Base-by-base conservation (phyloP, 1,284 basidiomycete genomes). In the Phlebopus sp. region DNA sequence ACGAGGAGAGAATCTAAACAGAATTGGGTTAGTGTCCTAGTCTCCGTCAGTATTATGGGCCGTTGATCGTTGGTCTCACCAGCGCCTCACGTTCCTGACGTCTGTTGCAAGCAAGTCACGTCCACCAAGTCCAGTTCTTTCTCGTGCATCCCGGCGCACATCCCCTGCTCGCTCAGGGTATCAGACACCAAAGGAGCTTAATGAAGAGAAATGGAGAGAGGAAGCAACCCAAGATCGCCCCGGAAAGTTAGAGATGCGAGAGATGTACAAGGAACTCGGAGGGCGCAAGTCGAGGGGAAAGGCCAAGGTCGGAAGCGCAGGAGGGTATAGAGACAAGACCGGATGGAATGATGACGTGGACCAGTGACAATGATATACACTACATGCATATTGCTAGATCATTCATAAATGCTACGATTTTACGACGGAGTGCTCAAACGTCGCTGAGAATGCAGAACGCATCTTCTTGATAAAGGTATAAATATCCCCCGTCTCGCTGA, bases 191-290 rank as follows among this genome's bases (percentile, higher is more conserved):
- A 74, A 79, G 31, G 89, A 90, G 61, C 55, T 83, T 11, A 80
- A 81, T 23, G 89, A 91, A 58, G 88, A 90, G 59, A 77, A 74
- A 54, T 91, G 89, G 88, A 72, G 68, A 35, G 85, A 86, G 57
- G 75, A 84, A 44, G 64, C 68, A 0, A 57, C 70, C 13, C 70
- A 74, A 15, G 74, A 69, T 14, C 60, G 62, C 42, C 87, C 86
- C 34, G 78, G 79, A 32, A 94, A 92, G 68, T 50, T 81, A 2
- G 90, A 92, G 65, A 91, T 92, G 81, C 77, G 92, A 32, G 86
- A 86, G 60, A 84, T 85, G 74, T 95, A 95, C 71, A 94, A 94
- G 71, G 87, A 91, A 46, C 70, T 94, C 7, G 86, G 86, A 15
- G 92, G 92, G 9, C 77, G 92, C 53, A 95, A 94, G 70, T 72